Base-by-base conservation (phyloP, 257 asterid species). In the Solanum pimpinellifolium region DNA sequence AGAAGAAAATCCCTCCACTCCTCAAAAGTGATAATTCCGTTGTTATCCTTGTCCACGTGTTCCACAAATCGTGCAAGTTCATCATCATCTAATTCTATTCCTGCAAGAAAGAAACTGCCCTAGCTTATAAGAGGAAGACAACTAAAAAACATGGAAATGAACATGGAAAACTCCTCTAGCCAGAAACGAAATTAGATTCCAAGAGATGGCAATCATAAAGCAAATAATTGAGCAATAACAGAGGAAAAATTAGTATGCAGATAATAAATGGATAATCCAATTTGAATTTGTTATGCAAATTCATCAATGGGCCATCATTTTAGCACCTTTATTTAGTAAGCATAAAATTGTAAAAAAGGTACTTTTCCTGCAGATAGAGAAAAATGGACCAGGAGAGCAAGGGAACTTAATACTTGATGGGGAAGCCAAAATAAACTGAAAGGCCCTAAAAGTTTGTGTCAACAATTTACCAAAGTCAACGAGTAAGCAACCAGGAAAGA, bases 1-100 rank as follows among this genome's bases (percentile, higher is more conserved):
- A 97, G 92, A 52, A 97, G 94, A 89, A 97, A 96, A 88, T 97
- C 99, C 83, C 99, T 93, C 99, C 99, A 97, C 89, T 97, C 99
- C 90, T 96, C 98, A 72, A 97, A 97, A 72, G 99, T 97, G 86
- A 97, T 97, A 62, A 94, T 94, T 74, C 99, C 99, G 76, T 97
- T 93, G 86, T 97, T 97, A 90, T 97, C 99, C 86, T 96, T 96
- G 88, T 97, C 99, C 65, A 97, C 98, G 73, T 93, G 98, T 89
- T 97, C 99, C 85, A 97, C 99, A 90, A 97, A 97, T 85, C 96
- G 92, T 47, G 99, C 99, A 62, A 97, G 99, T 89, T 97, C 99
- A 35, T 94, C 94, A 87, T 96, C 99, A 76, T 93, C 94, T 8
- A 97, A 91, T 93, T 96, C 98, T 82, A 97, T 97, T 91, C 99